Evolutionary conservation across 768 basidiomycete species (phyloP), one percentile per base, ranked within the genome.

Genomic region (Atractiella rhizophila): DNA sequence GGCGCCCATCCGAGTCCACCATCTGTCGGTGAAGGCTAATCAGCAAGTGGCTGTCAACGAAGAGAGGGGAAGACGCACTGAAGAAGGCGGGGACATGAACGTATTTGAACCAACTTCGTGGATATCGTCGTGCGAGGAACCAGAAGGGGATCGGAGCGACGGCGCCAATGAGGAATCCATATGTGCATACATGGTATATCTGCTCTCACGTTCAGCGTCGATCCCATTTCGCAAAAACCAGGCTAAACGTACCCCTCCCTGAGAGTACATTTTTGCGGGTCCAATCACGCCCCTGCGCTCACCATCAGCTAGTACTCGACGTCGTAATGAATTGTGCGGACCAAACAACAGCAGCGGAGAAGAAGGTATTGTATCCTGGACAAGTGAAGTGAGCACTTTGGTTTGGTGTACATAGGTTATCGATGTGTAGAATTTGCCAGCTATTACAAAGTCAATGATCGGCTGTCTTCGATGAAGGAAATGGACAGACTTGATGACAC

Each of bases 111-210:
- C 5, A 27, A n/a, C 16, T 18, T 13, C 10, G 26, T n/a, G n/a
- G n/a, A n/a, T n/a, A n/a, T n/a, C n/a, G n/a, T n/a, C n/a, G n/a
- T n/a, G n/a, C n/a, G n/a, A n/a, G n/a, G n/a, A n/a, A n/a, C n/a
- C n/a, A n/a, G n/a, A n/a, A n/a, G n/a, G n/a, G n/a, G n/a, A n/a
- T n/a, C n/a, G n/a, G n/a, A n/a, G n/a, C n/a, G n/a, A n/a, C n/a
- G n/a, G n/a, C n/a, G n/a, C n/a, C n/a, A n/a, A n/a, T n/a, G n/a
- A n/a, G n/a, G n/a, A n/a, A n/a, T n/a, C n/a, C n/a, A 4, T 66
- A 62, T 4, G 68, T 62, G 46, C 69, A 57, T 21, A 66, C 51
- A 45, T 55, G 66, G 64, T 62, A 67, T 15, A 57, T 54, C 10
- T 54, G 51, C 28, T 54, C 58, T 1, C 45, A 25, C 9, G 60